phyloP scores from a whole-genome alignment of 2,329 filamentous ascomycete species.

The Fusarium graminum region DNA sequence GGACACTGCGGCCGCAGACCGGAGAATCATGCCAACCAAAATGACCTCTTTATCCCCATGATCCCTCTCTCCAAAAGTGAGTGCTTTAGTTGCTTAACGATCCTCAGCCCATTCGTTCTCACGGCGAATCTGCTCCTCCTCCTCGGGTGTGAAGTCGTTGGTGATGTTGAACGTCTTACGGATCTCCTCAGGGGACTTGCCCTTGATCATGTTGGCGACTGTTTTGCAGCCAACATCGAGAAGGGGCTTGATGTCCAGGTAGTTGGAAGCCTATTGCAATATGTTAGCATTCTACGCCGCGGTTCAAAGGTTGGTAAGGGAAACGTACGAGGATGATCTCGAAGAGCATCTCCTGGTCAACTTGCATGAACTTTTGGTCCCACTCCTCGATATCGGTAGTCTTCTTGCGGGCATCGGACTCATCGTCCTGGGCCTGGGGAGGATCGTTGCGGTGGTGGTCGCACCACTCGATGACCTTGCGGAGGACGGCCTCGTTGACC shows the following conservation, averaged over 20 bases:
- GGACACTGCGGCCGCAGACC: slow-evolving; percentile 6
- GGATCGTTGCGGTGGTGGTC: slow-evolving; percentile 94
- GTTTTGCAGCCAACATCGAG: slow-evolving; percentile 99
- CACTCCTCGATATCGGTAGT: slow-evolving; percentile 99
- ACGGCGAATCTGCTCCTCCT: slow-evolving; percentile 96
- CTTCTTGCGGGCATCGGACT: slow-evolving; percentile 95
- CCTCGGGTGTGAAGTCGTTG: slow-evolving; percentile 98
- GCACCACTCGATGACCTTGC: slow-evolving; percentile 99
- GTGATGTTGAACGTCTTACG: slow-evolving; percentile 99
- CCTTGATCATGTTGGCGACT: slow-evolving; percentile 99
- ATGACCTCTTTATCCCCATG: slow-evolving; percentile 4
- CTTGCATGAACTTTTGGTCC: slow-evolving; percentile 99
- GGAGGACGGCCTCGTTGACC: slow-evolving; percentile 93
- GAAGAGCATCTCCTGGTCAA: slow-evolving; percentile 99
- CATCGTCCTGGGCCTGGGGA: slow-evolving; percentile 83
- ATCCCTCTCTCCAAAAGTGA: not conserved
- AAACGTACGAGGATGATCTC: slow-evolving; percentile 92
- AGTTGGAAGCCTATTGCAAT: slow-evolving; percentile 84
- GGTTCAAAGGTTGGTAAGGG: not conserved
- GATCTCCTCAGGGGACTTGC: slow-evolving; percentile 99
- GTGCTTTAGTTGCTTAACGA: slow-evolving; percentile 62
- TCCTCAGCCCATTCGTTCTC: slow-evolving; percentile 96
- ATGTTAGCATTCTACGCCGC: slow-evolving; percentile 40
- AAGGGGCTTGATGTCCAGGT: slow-evolving; percentile 98
- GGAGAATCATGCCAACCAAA: slow-evolving; percentile 5